Conservation (phyloP, 2,329 filamentous ascomycete species). For the Fusarium sp. region DNA sequence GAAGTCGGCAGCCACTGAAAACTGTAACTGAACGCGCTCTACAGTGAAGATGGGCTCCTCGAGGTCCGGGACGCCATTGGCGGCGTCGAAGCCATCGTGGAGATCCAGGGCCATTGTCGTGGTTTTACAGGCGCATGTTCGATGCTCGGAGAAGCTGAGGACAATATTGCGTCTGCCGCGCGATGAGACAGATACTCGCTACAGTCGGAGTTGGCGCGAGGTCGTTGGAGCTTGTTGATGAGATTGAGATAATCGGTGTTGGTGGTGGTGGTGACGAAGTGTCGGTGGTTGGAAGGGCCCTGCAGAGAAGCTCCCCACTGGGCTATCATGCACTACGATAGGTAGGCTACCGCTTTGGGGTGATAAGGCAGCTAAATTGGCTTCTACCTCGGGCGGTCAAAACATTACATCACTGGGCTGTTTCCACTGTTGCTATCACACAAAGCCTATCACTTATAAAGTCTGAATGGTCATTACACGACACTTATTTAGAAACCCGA, state of each 20-base stretch:
- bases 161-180: constrained; percentile 9
- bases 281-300: constrained; percentile 31
- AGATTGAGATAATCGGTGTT: constrained; percentile 19
- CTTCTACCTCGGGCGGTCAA: constrained; percentile 8
- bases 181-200: background rate
- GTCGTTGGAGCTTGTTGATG: constrained; percentile 29
- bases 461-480: background rate
- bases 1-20: constrained; percentile 94
- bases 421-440: background rate
- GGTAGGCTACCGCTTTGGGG: constrained; percentile 16
- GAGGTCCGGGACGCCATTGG: constrained; percentile 67
- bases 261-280: constrained; percentile 16
- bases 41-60: constrained; percentile 92
- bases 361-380: constrained; percentile 26
- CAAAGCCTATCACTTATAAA: background rate
- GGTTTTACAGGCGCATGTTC: constrained; percentile 44
- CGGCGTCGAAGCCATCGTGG: constrained; percentile 76
- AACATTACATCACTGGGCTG: constrained; percentile 43
- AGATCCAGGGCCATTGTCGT: constrained; percentile 54
- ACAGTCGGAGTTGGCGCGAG: constrained; percentile 1
- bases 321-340: constrained; percentile 12
- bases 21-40: constrained; percentile 91
- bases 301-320: constrained; percentile 34
- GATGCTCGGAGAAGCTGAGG: constrained; percentile 5
- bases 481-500: background rate